Conservation (phyloP, 768 basidiomycete species). For the Mycena sanguinolenta region DNA sequence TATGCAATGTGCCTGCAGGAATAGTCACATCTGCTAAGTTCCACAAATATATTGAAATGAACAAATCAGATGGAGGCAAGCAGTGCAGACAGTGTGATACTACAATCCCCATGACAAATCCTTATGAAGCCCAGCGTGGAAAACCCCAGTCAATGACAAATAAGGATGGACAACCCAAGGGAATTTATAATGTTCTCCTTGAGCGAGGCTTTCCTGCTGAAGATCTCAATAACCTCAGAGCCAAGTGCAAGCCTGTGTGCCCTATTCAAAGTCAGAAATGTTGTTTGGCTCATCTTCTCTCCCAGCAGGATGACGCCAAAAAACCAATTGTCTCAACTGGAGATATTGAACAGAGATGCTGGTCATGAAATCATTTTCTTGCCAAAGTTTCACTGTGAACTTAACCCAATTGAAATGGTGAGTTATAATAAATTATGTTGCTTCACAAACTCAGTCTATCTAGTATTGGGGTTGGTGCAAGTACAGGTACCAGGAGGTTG, state of each 20-base stretch:
- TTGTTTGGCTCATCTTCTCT: slow-evolving; percentile 45
- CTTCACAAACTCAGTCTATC: no score
- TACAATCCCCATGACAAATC: slow-evolving; percentile 44
- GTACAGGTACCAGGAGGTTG: slow-evolving; percentile 48
- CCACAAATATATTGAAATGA: slow-evolving; percentile 45
- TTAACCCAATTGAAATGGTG: slow-evolving; percentile 55
- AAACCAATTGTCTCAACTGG: slow-evolving; percentile 23
- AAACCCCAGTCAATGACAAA: slow-evolving; percentile 44
- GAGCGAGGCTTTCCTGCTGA: slow-evolving; percentile 45
- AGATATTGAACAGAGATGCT: slow-evolving; percentile 5
- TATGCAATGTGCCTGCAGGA: no score
- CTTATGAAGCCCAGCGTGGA: slow-evolving; percentile 30
- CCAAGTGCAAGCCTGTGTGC: slow-evolving; percentile 48
- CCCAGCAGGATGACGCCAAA: slow-evolving; percentile 42
- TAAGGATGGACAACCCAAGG: slow-evolving; percentile 38
- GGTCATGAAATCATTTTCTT: slow-evolving; percentile 13
- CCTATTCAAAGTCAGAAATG: slow-evolving; percentile 41
- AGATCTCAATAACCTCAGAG: slow-evolving; percentile 30
- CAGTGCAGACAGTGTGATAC: slow-evolving; percentile 41
- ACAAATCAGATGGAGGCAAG: slow-evolving; percentile 42
- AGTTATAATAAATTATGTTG: background rate
- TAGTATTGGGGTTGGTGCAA: slow-evolving; percentile 55
- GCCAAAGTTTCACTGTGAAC: slow-evolving; percentile 48
- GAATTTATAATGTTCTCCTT: slow-evolving; percentile 38
- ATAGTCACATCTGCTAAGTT: no score